Base-by-base conservation (phyloP, 2,329 filamentous ascomycete species). In the Geoglossum cookeanum region DNA sequence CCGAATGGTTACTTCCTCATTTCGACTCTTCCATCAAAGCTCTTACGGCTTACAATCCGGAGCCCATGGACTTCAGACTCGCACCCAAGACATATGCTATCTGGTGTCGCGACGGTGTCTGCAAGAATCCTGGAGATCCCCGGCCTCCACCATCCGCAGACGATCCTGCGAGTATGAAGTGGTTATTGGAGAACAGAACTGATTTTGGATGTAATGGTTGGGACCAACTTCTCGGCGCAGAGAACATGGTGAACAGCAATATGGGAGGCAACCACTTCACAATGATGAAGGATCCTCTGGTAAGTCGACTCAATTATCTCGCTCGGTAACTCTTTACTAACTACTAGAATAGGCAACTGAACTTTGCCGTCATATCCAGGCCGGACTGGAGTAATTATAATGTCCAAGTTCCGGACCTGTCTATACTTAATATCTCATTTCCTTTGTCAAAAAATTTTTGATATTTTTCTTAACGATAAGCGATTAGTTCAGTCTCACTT, bases 251-350 rank as follows among this genome's bases (percentile, higher is more conserved):
- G 54, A 82, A 77, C 61, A 75, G 75, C 57, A 79, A 83, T 64
- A 84, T 85, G 79, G 78, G 78, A 15, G 84, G 82, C 1, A 84
- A 87, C 64, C 83, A 87, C 69, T 87, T 87, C 70, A 80, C 76
- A 22, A 87, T 87, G 83, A 86, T 87, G 81, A 48, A 49, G 33
- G 42, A 44, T 42, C 27, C 30, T 55, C 11, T 55, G 35, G 49
- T 53, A 33, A 53, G 49, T 51, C n/a, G 3, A 45, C 42, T 22
- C 39, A 44, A 42, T 4, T 22, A 45, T 1, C 22, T 15, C 39
- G 13, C 13, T 11, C n/a, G 9, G n/a, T 45, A 22, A 45, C 42
- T 1, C 9, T 45, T 22, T 22, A 22, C n/a, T 22, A 22, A 22
- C 22, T 22, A 22, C 22, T 2, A 22, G 22, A 22, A 22, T 17